These are phyloP conservation scores for Coemansia sp. DNA, from an alignment of 192 early-diverging fungal genomes.

Conservation along the genomic window DNA sequence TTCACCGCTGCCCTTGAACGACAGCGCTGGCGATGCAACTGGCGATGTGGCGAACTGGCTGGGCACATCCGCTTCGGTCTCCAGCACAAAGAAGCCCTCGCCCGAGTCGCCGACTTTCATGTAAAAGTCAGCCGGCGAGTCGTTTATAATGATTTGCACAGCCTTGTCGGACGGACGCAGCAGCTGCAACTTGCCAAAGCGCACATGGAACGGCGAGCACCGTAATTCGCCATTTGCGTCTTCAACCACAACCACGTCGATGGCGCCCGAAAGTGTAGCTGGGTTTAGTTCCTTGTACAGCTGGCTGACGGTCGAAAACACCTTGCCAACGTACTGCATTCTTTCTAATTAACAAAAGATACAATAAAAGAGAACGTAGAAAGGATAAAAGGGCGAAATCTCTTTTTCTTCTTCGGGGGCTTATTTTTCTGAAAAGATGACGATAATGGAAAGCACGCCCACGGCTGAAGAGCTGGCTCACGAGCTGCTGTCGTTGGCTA, in stretches of 20 bases:
- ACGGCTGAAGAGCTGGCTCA: constrained; percentile 3
- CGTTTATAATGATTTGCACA: constrained; percentile 87
- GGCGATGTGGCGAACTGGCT: constrained; percentile 94
- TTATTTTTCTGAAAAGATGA: not conserved
- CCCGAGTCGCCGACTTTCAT: constrained; percentile 99
- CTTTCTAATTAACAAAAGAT: not conserved
- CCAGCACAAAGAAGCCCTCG: constrained; percentile 97
- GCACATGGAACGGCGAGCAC: constrained; percentile 97
- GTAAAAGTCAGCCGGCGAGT: constrained; percentile 65
- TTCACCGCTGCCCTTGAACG: constrained; percentile 19
- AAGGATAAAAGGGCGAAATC: not conserved
- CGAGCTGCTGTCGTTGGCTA: not conserved
- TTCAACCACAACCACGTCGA: constrained; percentile 96
- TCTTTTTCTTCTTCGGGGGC: not conserved
- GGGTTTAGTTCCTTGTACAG: constrained; percentile 98
- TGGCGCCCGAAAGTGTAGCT: constrained; percentile 94
- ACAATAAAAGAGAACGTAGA: not conserved
- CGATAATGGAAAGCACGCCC: not conserved
- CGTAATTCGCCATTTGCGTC: constrained; percentile 76
- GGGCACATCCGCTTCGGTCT: constrained; percentile 87
- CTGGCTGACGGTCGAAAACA: constrained; percentile 77
- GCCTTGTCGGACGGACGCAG: constrained; percentile 91
- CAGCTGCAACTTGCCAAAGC: constrained; percentile 94
- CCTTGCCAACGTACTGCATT: constrained; percentile 67
- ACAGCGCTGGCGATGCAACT: constrained; percentile 62